Conservation (phyloP, 148 eudicot genomes). For the Amaranthus cruentus region DNA sequence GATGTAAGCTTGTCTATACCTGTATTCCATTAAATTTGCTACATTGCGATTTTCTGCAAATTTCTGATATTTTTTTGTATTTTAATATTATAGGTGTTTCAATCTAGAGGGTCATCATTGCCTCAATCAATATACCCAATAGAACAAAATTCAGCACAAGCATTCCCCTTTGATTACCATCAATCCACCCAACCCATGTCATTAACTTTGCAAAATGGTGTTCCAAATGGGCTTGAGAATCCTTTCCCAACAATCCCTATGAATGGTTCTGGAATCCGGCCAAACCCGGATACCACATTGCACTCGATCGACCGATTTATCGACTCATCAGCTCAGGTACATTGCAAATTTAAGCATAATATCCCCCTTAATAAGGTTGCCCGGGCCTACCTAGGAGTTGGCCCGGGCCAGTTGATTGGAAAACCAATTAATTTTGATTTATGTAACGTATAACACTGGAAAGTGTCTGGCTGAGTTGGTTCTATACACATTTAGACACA, state of each 20-base stretch:
- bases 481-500: no score
- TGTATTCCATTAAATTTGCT: neutral
- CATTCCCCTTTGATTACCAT: conserved; percentile 33
- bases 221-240: conserved; percentile 38
- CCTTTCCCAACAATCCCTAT: conserved; percentile 26
- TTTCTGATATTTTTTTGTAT: conserved; percentile 1
- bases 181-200: conserved; percentile 34
- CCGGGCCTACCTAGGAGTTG: no score
- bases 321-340: conserved; percentile 55
- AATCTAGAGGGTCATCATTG: conserved; percentile 41
- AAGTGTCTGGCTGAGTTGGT: no score
- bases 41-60: neutral
- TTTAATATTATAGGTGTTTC: conserved; percentile 42
- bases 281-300: conserved; percentile 29
- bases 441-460: no score
- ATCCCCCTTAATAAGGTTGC: neutral
- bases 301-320: conserved; percentile 43
- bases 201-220: conserved; percentile 20
- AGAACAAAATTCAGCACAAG: conserved; percentile 38
- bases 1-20: conserved; percentile 52
- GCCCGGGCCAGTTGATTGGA: no score
- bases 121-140: conserved; percentile 40
- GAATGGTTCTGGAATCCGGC: conserved; percentile 21
- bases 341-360: neutral
- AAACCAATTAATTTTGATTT: no score